phyloP scores from a whole-genome alignment of 2,329 filamentous ascomycete species.

The Pyrenophora seminiperda region DNA sequence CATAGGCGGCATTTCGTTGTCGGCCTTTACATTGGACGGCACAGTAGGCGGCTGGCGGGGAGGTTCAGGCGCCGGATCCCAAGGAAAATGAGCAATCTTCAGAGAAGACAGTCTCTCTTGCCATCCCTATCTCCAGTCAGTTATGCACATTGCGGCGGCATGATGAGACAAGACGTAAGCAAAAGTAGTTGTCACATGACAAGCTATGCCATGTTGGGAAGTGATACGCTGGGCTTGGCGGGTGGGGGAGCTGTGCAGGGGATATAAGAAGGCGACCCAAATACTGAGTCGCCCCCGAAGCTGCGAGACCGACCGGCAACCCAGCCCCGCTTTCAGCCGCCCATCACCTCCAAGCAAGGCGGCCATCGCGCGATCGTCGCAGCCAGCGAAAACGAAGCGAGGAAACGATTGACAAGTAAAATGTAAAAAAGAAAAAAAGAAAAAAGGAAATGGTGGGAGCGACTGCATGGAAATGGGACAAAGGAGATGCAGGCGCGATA shows the following conservation, averaged over 20 bases:
- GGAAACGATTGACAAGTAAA: slow-evolving; percentile 16
- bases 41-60: slow-evolving; percentile 54
- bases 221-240: slow-evolving; percentile 43
- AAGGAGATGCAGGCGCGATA: slow-evolving; percentile 23
- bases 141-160: slow-evolving; percentile 8
- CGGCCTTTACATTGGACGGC: slow-evolving; percentile 49
- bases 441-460: slow-evolving; percentile 12
- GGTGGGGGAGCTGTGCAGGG: slow-evolving; percentile 46
- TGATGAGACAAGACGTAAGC: slow-evolving; percentile 5
- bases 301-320: slow-evolving; percentile 45
- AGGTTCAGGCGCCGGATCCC: slow-evolving; percentile 75
- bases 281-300: slow-evolving; percentile 50
- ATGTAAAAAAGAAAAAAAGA: slow-evolving; percentile 2
- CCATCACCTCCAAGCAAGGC: slow-evolving; percentile 38
- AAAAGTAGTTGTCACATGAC: slow-evolving; percentile 41
- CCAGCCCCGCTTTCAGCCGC: slow-evolving; percentile 53
- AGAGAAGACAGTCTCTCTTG: slow-evolving; percentile 86
- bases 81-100: slow-evolving; percentile 86
- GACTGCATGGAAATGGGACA: slow-evolving; percentile 10
- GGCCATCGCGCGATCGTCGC: slow-evolving; percentile 24
- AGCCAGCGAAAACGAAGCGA: slow-evolving; percentile 24
- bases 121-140: slow-evolving; percentile 71
- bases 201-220: slow-evolving; percentile 42
- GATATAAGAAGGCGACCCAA: slow-evolving; percentile 56
- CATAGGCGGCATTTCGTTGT: slow-evolving; percentile 40